Evolutionary conservation across 2,329 filamentous ascomycete genomes (phyloP).

Genomic region (Sporothrix dimorphospora): DNA sequence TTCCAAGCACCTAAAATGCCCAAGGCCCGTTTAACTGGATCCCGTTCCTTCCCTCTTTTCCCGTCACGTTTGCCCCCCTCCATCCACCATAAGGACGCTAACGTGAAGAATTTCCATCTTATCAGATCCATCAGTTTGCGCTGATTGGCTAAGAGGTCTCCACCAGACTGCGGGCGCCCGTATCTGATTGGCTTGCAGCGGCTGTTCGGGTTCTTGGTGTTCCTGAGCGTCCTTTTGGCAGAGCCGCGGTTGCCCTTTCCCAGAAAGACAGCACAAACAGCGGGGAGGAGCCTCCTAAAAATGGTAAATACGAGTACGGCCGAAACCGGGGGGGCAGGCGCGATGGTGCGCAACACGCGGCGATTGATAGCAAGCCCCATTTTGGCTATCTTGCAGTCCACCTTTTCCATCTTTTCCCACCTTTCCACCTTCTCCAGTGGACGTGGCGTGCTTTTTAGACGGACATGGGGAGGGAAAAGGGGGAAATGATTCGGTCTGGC

Average conservation of each 20-base stretch:
- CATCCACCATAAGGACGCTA: neutral
- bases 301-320: constrained; percentile 10
- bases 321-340: neutral
- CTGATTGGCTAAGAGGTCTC: constrained; percentile 26
- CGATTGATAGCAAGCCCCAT: neutral
- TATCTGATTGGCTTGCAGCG: constrained; percentile 29
- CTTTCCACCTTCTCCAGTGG: neutral
- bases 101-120: constrained; percentile 29
- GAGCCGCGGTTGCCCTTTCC: constrained; percentile 19
- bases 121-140: constrained; percentile 32
- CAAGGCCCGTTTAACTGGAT: neutral
- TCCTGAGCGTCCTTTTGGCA: neutral
- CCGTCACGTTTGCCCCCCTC: neutral
- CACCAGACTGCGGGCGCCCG: neutral
- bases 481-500: neutral
- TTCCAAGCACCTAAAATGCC: neutral
- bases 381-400: neutral
- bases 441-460: constrained; percentile 4
- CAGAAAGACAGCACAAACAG: neutral
- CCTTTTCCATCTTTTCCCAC: neutral
- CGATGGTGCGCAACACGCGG: neutral
- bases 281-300: neutral
- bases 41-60: constrained; percentile 2
- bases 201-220: neutral
- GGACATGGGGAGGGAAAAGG: neutral